phyloP scores from a whole-genome alignment of 768 basidiomycete genomes.

The Russula olivacea region DNA sequence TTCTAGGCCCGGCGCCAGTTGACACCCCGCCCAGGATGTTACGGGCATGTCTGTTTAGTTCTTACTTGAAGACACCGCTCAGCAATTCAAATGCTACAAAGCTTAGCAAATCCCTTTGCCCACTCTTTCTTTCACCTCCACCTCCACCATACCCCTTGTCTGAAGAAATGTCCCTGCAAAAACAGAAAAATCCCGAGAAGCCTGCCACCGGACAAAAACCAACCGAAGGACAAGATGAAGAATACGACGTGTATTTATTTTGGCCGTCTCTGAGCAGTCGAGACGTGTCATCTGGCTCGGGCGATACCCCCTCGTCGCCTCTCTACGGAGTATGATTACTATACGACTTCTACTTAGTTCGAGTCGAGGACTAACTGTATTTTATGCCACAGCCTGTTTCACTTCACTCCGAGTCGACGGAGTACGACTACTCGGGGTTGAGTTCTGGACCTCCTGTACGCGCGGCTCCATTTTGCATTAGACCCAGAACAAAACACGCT shows the following conservation, averaged over 20 bases:
- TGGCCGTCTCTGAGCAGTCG: conserved; percentile 11
- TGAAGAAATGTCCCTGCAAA: not conserved
- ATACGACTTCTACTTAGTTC: not conserved
- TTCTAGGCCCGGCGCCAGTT: conserved; percentile 10
- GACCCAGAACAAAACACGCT: not conserved
- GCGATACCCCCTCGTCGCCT: not conserved
- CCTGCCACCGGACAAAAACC: not conserved
- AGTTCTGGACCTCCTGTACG: conserved; percentile 4
- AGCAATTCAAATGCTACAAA: conserved; percentile 15
- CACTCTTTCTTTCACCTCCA: not conserved
- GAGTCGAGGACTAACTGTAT: not conserved
- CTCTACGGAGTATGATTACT: conserved; percentile 10
- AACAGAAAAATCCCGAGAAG: not conserved
- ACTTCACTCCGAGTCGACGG: conserved; percentile 3
- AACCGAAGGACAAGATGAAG: not conserved
- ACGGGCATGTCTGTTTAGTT: not conserved
- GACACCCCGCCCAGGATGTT: not conserved
- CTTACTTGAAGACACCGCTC: conserved; percentile 16
- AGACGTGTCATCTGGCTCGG: not conserved
- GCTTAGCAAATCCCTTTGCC: not conserved
- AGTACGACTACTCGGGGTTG: not conserved
- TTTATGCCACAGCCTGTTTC: conserved; percentile 8
- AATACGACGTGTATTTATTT: conserved; percentile 5
- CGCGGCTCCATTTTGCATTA: not conserved
- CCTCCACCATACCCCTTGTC: not conserved